phyloP scores from a whole-genome alignment of 2,329 filamentous ascomycete genomes.

The Dothideomycetidae sp. region DNA sequence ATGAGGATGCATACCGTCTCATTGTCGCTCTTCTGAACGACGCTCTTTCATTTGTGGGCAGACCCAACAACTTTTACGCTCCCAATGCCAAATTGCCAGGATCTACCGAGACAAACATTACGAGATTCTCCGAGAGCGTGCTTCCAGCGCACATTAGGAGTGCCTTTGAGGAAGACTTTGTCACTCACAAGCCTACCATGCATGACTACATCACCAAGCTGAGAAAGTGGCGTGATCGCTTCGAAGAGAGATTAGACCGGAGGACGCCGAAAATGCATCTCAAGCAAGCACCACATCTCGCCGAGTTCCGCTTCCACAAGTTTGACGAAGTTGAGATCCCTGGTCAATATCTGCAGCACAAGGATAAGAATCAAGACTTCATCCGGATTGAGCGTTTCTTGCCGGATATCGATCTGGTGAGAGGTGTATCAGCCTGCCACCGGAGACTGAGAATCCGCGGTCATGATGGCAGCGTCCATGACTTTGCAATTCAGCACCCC shows the following conservation, averaged over 20 bases:
- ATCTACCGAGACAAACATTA: conserved; percentile 92
- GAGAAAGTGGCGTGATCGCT: conserved; percentile 89
- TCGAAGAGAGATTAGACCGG: conserved; percentile 92
- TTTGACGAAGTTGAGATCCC: conserved; percentile 98
- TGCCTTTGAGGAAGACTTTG: conserved; percentile 96
- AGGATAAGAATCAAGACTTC: conserved; percentile 98
- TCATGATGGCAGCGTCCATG: conserved; percentile 92
- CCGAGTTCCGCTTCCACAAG: conserved; percentile 93
- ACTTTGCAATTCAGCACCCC: conserved; percentile 92
- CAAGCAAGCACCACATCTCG: conserved; percentile 77
- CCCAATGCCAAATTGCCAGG: conserved; percentile 80
- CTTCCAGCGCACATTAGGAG: conserved; percentile 88
- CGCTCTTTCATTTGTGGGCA: conserved; percentile 78
- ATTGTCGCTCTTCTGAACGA: conserved; percentile 98
- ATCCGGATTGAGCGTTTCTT: conserved; percentile 94
- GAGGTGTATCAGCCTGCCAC: conserved; percentile 81
- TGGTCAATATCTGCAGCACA: conserved; percentile 90
- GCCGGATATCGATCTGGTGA: conserved; percentile 83
- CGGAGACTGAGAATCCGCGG: conserved; percentile 89
- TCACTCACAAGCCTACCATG: conserved; percentile 90
- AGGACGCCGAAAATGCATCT: conserved; percentile 58
- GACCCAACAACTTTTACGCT: conserved; percentile 73
- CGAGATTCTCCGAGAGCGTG: conserved; percentile 89
- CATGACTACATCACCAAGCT: conserved; percentile 96
- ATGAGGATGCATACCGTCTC: conserved; percentile 92